phyloP scores from a whole-genome alignment of 2,329 filamentous ascomycete species.

The Botryosphaeria dothidea region DNA sequence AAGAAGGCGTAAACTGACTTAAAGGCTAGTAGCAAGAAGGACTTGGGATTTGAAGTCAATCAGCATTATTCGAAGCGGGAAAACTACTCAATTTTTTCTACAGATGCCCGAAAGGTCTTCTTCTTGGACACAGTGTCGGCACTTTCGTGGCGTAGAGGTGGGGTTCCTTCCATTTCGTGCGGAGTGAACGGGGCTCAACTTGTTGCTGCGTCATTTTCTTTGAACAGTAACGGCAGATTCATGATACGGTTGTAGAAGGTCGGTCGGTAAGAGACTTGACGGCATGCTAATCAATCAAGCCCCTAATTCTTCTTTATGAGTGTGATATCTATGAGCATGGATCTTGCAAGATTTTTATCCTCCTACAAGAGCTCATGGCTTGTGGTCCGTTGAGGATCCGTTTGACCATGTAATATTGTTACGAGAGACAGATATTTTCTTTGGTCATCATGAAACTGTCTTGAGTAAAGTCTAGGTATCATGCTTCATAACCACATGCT shows the following conservation, averaged over 20 bases:
- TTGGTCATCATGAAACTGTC: too few species aligned
- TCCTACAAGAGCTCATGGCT: too few species aligned
- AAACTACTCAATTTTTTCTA: neutral
- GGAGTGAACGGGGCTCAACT: neutral
- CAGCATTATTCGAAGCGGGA: neutral
- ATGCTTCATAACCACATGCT: neutral
- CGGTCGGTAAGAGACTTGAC: conserved; percentile 1
- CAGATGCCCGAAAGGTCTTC: neutral
- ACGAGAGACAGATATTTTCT: too few species aligned
- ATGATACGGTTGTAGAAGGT: neutral
- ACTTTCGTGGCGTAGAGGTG: neutral
- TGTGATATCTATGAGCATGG: too few species aligned
- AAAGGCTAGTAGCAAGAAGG: neutral
- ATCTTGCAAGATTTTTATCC: too few species aligned
- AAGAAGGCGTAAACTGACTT: neutral
- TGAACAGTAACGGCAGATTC: neutral
- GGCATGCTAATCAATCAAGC: conserved; percentile 7
- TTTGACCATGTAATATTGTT: too few species aligned
- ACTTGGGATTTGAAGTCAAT: neutral
- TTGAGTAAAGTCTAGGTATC: neutral
- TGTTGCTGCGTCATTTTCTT: neutral
- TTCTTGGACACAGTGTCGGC: neutral
- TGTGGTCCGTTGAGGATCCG: too few species aligned
- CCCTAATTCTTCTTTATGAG: neutral
- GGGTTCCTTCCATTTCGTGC: neutral